A percentile compares a stretch with the other conserved stretches of the same genome.
These are phyloP conservation scores for Quercus rubra DNA, from an alignment of 306 rosid species.

Conservation along the genomic window DNA sequence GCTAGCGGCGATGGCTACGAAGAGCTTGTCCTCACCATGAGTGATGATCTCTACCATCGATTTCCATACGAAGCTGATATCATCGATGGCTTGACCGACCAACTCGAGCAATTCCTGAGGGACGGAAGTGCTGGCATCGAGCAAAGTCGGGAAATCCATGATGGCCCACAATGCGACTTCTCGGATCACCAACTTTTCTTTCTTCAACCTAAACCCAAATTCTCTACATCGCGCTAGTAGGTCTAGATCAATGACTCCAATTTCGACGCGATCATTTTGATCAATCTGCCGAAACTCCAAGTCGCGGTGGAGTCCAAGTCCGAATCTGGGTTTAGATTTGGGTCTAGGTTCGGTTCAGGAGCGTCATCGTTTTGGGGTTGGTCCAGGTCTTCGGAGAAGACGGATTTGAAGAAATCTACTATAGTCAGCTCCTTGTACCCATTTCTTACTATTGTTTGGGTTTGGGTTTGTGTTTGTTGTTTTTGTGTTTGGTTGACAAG, in stretches of 20 bases:
- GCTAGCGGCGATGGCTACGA: background rate
- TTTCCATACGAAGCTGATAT: no score
- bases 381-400: conserved; percentile 55
- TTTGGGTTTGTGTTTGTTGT: no score
- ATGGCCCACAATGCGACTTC: conserved; percentile 93
- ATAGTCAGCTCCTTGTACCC: no score
- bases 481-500: no score
- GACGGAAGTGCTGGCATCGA: conserved; percentile 60
- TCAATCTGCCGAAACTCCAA: no score
- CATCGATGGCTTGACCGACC: conserved; percentile 91
- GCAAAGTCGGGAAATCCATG: conserved; percentile 62
- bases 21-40: conserved; percentile 70
- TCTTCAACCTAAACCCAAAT: conserved; percentile 70
- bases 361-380: background rate
- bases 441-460: no score
- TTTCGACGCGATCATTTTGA: no score
- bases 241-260: no score
- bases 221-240: conserved; percentile 13
- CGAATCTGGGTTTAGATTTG: background rate
- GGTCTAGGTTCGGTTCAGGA: background rate
- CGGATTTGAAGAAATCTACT: conserved; percentile 61
- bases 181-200: conserved; percentile 75
- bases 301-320: background rate
- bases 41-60: conserved; percentile 78
- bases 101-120: conserved; percentile 58